Evolutionary conservation across 371 early-diverging fungal species (phyloP).

Genomic region (Polyrhizophydium stewartii): DNA sequence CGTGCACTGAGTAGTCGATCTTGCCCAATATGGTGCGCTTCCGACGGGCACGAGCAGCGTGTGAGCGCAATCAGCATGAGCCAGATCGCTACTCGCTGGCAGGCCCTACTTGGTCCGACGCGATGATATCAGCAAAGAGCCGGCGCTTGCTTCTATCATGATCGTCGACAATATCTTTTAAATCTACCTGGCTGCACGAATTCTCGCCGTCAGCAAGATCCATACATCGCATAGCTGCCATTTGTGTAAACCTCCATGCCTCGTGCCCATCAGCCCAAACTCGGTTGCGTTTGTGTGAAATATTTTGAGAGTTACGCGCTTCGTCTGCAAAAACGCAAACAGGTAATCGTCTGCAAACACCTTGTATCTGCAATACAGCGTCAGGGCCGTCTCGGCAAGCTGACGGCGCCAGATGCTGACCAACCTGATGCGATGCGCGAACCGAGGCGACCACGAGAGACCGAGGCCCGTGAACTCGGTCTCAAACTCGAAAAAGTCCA

Average conservation of each 20-base stretch:
- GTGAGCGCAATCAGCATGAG: not conserved
- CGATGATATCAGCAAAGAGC: not conserved
- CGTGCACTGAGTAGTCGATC: slow-evolving; percentile 33
- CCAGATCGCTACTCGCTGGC: not conserved
- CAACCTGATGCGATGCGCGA: slow-evolving; percentile 28
- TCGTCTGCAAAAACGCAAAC: slow-evolving; percentile 41
- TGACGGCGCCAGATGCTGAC: not conserved
- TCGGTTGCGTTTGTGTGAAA: slow-evolving; percentile 37
- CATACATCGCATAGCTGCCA: not conserved
- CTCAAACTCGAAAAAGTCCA: slow-evolving; percentile 52
- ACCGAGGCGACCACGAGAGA: slow-evolving; percentile 21
- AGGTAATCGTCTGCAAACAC: slow-evolving; percentile 46
- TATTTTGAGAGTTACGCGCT: slow-evolving; percentile 26
- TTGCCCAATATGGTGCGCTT: slow-evolving; percentile 35
- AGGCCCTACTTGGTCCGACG: not conserved
- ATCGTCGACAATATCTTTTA: slow-evolving; percentile 1
- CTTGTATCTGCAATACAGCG: slow-evolving; percentile 31
- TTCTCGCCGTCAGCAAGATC: not conserved
- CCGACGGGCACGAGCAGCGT: not conserved
- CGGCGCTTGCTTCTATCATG: not conserved
- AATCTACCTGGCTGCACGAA: slow-evolving; percentile 3
- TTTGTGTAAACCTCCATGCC: slow-evolving; percentile 12
- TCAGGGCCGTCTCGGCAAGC: too few relatives aligned
- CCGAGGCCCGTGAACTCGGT: slow-evolving; percentile 38
- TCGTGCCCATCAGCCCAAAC: slow-evolving; percentile 24